These are phyloP conservation scores for Pittosporum tobira DNA, from an alignment of 129 eudicot genomes.

Conservation along the genomic window DNA sequence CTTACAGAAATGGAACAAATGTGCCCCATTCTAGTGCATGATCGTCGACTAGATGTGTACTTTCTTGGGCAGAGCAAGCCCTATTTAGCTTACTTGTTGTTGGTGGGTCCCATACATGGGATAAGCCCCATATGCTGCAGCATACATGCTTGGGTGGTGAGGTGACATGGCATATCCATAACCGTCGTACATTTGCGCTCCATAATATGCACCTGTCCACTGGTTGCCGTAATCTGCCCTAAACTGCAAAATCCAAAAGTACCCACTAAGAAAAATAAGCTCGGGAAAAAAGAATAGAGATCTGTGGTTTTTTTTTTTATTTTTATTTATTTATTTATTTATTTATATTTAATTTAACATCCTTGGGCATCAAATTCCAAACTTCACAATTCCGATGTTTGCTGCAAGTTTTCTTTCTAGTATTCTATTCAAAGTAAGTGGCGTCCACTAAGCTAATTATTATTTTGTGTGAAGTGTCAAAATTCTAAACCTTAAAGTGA, in stretches of 20 bases:
- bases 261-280: not conserved
- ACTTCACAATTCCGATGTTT: no score
- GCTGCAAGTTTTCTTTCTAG: no score
- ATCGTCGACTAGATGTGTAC: no score
- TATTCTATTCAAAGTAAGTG: no score
- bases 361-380: no score
- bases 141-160: constrained; percentile 75
- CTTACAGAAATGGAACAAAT: constrained; percentile 4
- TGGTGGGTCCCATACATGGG: constrained; percentile 79
- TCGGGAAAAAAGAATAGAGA: no score
- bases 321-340: no score
- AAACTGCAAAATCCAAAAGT: constrained; percentile 31
- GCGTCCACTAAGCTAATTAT: no score
- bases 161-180: constrained; percentile 71
- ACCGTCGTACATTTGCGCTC: constrained; percentile 62
- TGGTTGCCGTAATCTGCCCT: constrained; percentile 65
- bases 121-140: constrained; percentile 76
- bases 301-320: no score
- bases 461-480: no score
- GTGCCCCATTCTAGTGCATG: not conserved
- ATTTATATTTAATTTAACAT: no score
- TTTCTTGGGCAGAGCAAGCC: not conserved
- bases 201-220: constrained; percentile 79
- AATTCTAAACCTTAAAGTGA: no score
- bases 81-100: constrained; percentile 68